Evolutionary conservation across 2,329 filamentous ascomycete species (phyloP).

Genomic region (Lizonia empirigonia): DNA sequence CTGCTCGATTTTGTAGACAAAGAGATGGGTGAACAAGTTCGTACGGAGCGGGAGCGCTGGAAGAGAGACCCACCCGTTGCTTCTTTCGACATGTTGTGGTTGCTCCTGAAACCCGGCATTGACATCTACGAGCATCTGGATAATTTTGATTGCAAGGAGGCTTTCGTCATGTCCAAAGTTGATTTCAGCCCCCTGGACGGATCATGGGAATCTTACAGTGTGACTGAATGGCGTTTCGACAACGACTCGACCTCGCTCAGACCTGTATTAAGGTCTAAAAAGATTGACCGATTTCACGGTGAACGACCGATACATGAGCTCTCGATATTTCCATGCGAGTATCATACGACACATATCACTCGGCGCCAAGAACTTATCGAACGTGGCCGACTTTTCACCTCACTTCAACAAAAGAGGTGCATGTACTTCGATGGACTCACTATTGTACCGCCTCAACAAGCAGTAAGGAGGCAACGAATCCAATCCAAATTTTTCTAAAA

Average conservation of each 20-base stretch:
- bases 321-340: too few relatives aligned
- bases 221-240: neutral
- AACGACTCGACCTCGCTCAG: neutral
- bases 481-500: too few relatives aligned
- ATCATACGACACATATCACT: too few relatives aligned
- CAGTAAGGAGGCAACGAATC: too few relatives aligned
- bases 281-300: too few relatives aligned
- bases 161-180: neutral
- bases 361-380: too few relatives aligned
- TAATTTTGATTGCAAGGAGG: neutral
- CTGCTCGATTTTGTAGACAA: conserved; percentile 6
- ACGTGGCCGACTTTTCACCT: too few relatives aligned
- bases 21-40: conserved; percentile 3
- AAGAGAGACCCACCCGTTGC: neutral
- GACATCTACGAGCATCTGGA: neutral
- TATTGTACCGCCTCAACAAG: too few relatives aligned
- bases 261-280: too few relatives aligned
- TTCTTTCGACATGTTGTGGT: neutral
- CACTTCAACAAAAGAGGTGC: too few relatives aligned
- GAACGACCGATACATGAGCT: too few relatives aligned
- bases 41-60: conserved; percentile 1
- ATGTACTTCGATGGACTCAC: too few relatives aligned
- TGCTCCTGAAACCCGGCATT: neutral
- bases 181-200: neutral
- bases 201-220: neutral